Conservation (phyloP, 2,329 filamentous ascomycete genomes). For the Aotearoamyces nothofagi region DNA sequence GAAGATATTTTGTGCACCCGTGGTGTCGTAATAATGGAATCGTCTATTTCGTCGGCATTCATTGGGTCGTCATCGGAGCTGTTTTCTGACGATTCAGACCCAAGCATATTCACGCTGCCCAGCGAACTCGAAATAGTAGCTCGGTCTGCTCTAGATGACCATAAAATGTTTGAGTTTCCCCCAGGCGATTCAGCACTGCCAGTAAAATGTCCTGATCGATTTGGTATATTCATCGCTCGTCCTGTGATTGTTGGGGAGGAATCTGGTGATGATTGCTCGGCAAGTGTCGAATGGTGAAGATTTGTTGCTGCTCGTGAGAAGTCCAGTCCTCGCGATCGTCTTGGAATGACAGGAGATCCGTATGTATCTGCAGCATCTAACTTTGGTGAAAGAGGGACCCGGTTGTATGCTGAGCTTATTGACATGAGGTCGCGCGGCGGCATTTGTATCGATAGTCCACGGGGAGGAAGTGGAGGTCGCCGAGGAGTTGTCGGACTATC, state of each 20-base stretch:
- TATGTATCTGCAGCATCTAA: conserved; percentile 75
- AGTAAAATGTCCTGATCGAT: conserved; percentile 25
- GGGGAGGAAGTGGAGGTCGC: conserved; percentile 44
- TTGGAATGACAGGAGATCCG: conserved; percentile 74
- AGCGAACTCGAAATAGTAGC: conserved; percentile 61
- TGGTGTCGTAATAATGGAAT: conserved; percentile 70
- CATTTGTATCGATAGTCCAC: conserved; percentile 58
- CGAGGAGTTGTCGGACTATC: conserved; percentile 54
- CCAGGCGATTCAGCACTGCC: conserved; percentile 50
- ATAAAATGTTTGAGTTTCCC: conserved; percentile 39
- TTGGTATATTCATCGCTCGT: conserved; percentile 49
- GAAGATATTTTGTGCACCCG: conserved; percentile 49
- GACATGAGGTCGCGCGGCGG: conserved; percentile 34
- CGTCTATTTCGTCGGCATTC: conserved; percentile 61
- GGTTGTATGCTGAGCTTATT: conserved; percentile 32
- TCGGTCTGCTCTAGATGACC: conserved; percentile 59
- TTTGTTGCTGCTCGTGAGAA: conserved; percentile 89
- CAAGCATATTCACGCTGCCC: conserved; percentile 39
- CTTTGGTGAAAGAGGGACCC: conserved; percentile 65
- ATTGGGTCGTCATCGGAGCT: conserved; percentile 54
- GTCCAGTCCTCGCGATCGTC: conserved; percentile 79
- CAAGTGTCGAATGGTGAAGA: conserved; percentile 86
- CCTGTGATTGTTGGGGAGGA: conserved; percentile 76
- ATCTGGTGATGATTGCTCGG: conserved; percentile 75
- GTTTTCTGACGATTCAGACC: conserved; percentile 63